Base-by-base conservation (phyloP, 2,329 filamentous ascomycete species). In the Microsporum canis region DNA sequence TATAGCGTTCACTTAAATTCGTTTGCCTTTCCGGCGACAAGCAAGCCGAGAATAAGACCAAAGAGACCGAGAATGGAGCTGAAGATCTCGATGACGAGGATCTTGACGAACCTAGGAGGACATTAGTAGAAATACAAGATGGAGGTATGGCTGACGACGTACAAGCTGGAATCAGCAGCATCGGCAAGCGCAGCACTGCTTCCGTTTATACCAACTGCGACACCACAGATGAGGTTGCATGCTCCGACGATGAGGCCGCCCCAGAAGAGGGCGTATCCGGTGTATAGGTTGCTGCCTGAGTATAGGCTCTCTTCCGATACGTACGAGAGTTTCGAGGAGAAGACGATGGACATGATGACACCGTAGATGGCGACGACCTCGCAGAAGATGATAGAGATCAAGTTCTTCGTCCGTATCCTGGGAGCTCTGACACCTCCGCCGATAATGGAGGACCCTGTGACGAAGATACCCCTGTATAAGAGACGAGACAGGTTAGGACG, bases 381-480 rank as follows among this genome's bases (percentile, higher is more conserved):
- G 80, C 94, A 99, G 79, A 99, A 99, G 78, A 99, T 97, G 77
- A 99, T 99, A 70, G 92, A 97, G 75, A 99, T 97, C 72, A 99
- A 78, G 81, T 99, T 99, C 86, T 99, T 99, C 65, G 94, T 99
- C 75, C 94, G 89, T 78, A 99, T 99, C 70, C 94, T 88, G 41
- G 95, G 95, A 53, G 94, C 92, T 76, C 89, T 92, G 72, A 99
- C 94, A 79, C 94, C 94, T 69, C 89, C 94, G 71, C 95, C 95
- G 67, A 99, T 84, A 74, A 99, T 99, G 62, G 94, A 96, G 62
- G 91, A 95, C 69, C 95, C 95, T 38, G 94, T 99, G 68, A 97
- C 94, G 79, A 99, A 94, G 75, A 99, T 99, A 70, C 95, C 94
- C 94, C 94, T 97, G 71, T 68, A 71, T 64, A 63, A 62, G 39